Base-by-base conservation (phyloP, 805 yeast species). In the Komagataella phaffii region DNA sequence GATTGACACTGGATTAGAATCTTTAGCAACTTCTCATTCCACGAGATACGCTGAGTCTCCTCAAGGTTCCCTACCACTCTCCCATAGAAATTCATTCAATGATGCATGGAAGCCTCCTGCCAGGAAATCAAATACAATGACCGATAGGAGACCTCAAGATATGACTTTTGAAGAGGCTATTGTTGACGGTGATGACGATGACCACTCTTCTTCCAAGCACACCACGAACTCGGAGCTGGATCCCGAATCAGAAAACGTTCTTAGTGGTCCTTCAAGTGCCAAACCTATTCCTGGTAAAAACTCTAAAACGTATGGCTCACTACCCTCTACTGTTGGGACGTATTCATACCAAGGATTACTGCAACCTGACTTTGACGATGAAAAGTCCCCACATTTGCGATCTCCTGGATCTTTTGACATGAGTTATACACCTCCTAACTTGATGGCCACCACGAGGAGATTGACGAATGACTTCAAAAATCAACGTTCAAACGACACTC, bases 281-380 rank as follows among this genome's bases (percentile, higher is more conserved):
- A 46, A 30, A 10, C 48, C 48, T 3, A 46, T 36, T 4, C 17
- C 48, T 8, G 12, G n/a, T 8, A 46, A 36, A n/a, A 23, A 18
- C 36, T 8, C 40, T 5, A 19, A 46, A n/a, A 17, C 17, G 3
- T 46, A 24, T 19, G 48, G 30, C 18, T 44, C 50, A 3, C 46
- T 49, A 19, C 50, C 50, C 17, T 46, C 48, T 46, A 46, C 48
- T 23, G 30, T 19, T 24, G 30, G 36, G 48, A 46, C 18, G 40
- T 44, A 36, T 40, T 18, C 50, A 44, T 30, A 18, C 46, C 44
- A 17, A 3, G 71, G 68, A 2, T 55, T 63, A 7, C 56, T 63
- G 8, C 61, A 48, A 18, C 56, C 64, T 1, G 71, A 67, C 52
- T 62, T 63, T 48, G 72, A 68, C 53, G 65, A 68, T 52, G 72